Evolutionary conservation across 805 yeast genomes (phyloP).

Genomic region (Yarrowia yakushimensis): DNA sequence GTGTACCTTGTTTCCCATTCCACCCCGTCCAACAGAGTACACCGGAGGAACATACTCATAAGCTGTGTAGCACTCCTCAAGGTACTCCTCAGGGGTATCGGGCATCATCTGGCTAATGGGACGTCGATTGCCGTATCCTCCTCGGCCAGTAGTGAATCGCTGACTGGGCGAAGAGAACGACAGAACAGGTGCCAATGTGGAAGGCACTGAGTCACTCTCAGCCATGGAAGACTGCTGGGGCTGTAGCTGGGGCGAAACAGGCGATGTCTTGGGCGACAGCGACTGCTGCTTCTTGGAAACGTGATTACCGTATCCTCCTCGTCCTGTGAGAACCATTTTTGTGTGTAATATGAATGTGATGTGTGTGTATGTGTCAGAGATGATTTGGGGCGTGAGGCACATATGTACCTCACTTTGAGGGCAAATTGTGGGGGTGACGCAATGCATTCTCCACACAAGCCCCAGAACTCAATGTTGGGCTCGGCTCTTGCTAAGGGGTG

Average conservation of each 20-base stretch:
- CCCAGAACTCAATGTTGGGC: constrained; percentile 5
- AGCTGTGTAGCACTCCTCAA: constrained; percentile 37
- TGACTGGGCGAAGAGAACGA: constrained; percentile 38
- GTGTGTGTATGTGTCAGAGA: background rate
- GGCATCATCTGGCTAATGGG: constrained; percentile 35
- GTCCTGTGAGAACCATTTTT: constrained; percentile 35
- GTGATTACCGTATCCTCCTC: constrained; percentile 38
- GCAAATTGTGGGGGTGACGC: constrained; percentile 23
- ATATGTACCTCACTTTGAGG: constrained; percentile 1
- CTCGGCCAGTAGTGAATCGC: constrained; percentile 39
- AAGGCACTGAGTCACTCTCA: constrained; percentile 29
- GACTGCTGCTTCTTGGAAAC: constrained; percentile 26
- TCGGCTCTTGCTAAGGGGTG: no score
- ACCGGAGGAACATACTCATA: constrained; percentile 35
- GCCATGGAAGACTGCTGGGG: background rate
- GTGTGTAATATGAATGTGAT: background rate
- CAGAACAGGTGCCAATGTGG: constrained; percentile 39
- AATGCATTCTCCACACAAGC: constrained; percentile 23
- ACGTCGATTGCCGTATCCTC: constrained; percentile 41
- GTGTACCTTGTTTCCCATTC: constrained; percentile 37
- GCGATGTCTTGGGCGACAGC: constrained; percentile 4
- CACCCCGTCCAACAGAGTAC: constrained; percentile 41
- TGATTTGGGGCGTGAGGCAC: background rate
- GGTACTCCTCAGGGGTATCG: constrained; percentile 37
- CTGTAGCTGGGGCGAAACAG: constrained; percentile 17